A percentile compares a stretch with the other conserved stretches of the same genome.
phyloP scores from a whole-genome alignment of 345 rosid species.

The Eucalyptus fibrosa region DNA sequence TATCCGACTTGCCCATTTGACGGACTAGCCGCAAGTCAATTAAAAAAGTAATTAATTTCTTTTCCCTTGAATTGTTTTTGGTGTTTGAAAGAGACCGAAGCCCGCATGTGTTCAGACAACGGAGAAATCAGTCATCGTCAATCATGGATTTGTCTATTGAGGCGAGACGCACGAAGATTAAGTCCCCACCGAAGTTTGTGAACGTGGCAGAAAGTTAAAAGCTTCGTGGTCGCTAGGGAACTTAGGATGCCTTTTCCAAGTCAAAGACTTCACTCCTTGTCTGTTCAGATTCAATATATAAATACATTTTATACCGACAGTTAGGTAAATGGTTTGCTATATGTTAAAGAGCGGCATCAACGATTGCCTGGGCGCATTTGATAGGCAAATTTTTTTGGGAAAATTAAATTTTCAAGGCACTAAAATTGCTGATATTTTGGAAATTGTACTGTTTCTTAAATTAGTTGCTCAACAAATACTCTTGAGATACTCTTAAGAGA shows the following conservation, averaged over 20 bases:
- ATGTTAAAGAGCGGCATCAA: background rate
- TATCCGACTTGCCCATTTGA: background rate
- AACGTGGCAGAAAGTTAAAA: background rate
- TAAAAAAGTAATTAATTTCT: background rate
- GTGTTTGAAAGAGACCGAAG: background rate
- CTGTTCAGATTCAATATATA: background rate
- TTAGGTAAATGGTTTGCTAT: background rate
- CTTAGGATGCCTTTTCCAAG: background rate
- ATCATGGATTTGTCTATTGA: background rate
- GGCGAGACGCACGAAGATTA: background rate
- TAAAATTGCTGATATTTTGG: background rate
- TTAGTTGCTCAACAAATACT: background rate
- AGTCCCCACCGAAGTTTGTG: background rate
- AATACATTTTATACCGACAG: background rate
- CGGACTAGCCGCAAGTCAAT: background rate
- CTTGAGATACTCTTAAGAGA: background rate
- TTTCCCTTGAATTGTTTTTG: background rate
- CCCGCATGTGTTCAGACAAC: background rate
- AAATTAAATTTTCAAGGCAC: background rate
- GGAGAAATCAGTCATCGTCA: background rate
- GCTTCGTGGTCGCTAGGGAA: background rate
- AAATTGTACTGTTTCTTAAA: background rate
- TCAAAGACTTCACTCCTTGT: background rate
- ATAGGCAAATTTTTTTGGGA: background rate
- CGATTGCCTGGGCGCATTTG: background rate